A percentile compares a stretch with the other conserved stretches of the same genome.
These are phyloP conservation scores for Fusarium circinatum DNA, from an alignment of 2,329 filamentous ascomycete species.

Conservation along the genomic window DNA sequence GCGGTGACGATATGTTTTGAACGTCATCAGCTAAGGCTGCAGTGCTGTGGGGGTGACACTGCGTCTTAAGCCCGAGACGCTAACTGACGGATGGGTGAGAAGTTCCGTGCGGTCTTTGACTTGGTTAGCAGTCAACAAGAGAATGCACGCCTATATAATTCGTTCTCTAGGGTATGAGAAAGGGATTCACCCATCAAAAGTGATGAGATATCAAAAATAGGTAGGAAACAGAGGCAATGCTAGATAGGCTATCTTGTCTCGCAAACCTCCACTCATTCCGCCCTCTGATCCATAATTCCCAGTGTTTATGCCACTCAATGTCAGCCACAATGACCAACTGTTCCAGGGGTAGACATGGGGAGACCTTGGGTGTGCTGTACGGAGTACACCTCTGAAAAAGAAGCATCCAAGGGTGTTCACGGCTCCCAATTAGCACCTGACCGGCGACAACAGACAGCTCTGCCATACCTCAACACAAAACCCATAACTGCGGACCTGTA, in stretches of 20 bases:
- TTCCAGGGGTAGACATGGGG: constrained; percentile 4
- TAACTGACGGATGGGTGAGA: constrained; percentile 2
- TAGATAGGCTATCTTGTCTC: neutral
- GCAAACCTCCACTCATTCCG: neutral
- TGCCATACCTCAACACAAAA: constrained; percentile 4
- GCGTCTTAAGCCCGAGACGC: constrained; percentile 10
- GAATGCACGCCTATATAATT: neutral
- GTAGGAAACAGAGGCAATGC: neutral
- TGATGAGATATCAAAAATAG: neutral
- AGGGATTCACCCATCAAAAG: neutral
- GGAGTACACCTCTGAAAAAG: neutral
- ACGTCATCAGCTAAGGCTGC: constrained; percentile 27
- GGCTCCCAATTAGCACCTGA: neutral
- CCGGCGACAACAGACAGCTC: constrained; percentile 11
- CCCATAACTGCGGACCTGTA: neutral
- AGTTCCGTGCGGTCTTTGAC: neutral
- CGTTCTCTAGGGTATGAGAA: neutral
- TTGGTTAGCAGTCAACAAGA: neutral
- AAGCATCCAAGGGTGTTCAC: constrained; percentile 1
- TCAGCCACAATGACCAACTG: neutral
- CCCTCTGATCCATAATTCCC: neutral
- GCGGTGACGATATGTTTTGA: neutral
- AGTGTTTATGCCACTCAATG: neutral
- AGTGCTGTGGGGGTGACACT: constrained; percentile 20
- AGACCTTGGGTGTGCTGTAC: neutral